A percentile compares a stretch with the other conserved stretches of the same genome.
Evolutionary conservation across 805 yeast species (phyloP).

Genomic region (Ogataea polymorpha): DNA sequence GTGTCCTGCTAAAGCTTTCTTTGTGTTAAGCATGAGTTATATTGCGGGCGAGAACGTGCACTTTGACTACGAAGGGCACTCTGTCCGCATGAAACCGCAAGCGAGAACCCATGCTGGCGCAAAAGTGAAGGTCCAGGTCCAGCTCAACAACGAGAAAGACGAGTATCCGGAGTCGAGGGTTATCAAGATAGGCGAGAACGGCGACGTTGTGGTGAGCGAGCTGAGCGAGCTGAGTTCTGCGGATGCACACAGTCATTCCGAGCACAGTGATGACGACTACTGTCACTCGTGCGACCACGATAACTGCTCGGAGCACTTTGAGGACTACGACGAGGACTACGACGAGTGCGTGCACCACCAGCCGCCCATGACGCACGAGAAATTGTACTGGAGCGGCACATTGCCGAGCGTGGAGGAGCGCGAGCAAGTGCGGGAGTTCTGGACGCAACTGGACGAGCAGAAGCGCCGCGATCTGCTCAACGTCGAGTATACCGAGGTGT

Average conservation of each 20-base stretch:
- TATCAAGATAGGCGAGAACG: conserved; percentile 63
- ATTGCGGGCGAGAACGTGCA: conserved; percentile 32
- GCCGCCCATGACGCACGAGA: conserved; percentile 9
- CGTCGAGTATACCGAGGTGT: conserved; percentile 66
- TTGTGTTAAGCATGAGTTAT: conserved; percentile 15
- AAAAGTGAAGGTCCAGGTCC: conserved; percentile 35
- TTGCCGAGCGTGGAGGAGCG: conserved; percentile 35
- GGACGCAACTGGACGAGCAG: conserved; percentile 63
- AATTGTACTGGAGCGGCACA: conserved; percentile 6
- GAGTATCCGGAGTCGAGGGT: conserved; percentile 74
- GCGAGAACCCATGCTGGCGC: conserved; percentile 16
- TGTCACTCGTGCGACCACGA: conserved; percentile 19
- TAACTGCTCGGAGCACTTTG: conserved; percentile 15
- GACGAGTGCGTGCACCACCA: conserved; percentile 18
- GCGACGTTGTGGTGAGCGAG: conserved; percentile 71
- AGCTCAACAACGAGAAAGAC: conserved; percentile 50
- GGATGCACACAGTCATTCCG: conserved; percentile 10
- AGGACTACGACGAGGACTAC: conserved; percentile 15
- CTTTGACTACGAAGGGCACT: conserved; percentile 24
- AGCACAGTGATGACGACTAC: conserved; percentile 17
- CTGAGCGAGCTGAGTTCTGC: conserved; percentile 24
- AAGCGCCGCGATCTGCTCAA: conserved; percentile 60
- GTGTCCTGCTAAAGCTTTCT: conserved; percentile 12
- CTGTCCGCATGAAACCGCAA: conserved; percentile 13
- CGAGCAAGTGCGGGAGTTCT: conserved; percentile 50